phyloP scores from a whole-genome alignment of 1,139 yeast species.

The Hemisphaericaspora xylofermentans region DNA sequence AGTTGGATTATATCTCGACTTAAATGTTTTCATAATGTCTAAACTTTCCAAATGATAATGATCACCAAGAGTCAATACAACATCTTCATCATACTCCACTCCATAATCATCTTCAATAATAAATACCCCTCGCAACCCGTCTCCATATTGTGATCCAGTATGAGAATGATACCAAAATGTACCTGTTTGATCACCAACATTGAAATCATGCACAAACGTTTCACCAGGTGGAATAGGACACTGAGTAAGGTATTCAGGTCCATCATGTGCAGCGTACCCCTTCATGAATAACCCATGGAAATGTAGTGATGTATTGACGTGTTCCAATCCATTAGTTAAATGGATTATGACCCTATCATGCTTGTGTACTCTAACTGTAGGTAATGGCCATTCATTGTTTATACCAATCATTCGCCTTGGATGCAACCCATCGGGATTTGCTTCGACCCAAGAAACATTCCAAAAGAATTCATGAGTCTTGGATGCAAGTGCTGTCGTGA shows the following conservation, averaged over 20 bases:
- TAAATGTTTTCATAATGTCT: constrained; percentile 45
- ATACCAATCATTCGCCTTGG: constrained; percentile 59
- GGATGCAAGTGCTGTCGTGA: not conserved
- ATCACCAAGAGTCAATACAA: constrained; percentile 55
- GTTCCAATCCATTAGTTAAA: constrained; percentile 56
- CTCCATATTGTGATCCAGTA: constrained; percentile 72
- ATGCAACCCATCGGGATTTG: constrained; percentile 63
- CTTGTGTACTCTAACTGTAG: constrained; percentile 58
- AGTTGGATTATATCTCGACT: constrained; percentile 69
- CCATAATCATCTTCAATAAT: constrained; percentile 63
- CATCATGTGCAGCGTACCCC: constrained; percentile 66
- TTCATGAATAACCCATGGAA: constrained; percentile 75
- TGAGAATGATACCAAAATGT: constrained; percentile 87
- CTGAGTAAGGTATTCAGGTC: constrained; percentile 75
- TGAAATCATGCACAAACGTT: constrained; percentile 63
- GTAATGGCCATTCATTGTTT: constrained; percentile 74
- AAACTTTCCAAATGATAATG: constrained; percentile 58
- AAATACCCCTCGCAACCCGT: constrained; percentile 74
- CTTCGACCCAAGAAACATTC: constrained; percentile 70
- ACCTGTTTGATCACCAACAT: constrained; percentile 65
- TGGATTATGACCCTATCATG: constrained; percentile 62
- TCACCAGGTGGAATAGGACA: constrained; percentile 74
- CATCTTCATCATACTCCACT: constrained; percentile 61
- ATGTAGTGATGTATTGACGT: constrained; percentile 62
- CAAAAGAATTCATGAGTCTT: constrained; percentile 64